phyloP scores from a whole-genome alignment of 1,284 basidiomycete species.

The Sanghuangporus weigelae region DNA sequence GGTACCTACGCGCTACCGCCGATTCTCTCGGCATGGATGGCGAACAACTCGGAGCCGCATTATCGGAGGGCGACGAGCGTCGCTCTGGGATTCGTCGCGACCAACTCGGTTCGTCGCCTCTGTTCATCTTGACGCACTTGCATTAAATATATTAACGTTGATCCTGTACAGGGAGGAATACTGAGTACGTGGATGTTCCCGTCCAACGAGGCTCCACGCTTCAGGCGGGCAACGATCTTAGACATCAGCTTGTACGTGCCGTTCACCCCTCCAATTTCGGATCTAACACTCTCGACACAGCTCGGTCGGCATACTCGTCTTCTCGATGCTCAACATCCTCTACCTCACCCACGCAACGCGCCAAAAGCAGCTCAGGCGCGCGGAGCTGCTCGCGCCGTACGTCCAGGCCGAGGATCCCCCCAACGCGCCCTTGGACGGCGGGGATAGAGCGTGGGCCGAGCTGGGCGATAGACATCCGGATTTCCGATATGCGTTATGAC shows the following conservation, averaged over 20 bases:
- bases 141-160: not conserved
- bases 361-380: constrained; percentile 23
- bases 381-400: constrained; percentile 31
- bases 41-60: constrained; percentile 19
- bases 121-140: not conserved
- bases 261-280: not conserved
- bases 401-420: constrained; percentile 21
- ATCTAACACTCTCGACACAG: constrained; percentile 18
- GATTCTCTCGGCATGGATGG: constrained; percentile 18
- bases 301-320: constrained; percentile 25
- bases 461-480: constrained; percentile 35
- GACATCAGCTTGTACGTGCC: constrained; percentile 30
- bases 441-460: constrained; percentile 30
- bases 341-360: constrained; percentile 28
- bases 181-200: constrained; percentile 37
- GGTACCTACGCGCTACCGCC: constrained; percentile 16
- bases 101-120: constrained; percentile 17
- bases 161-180: constrained; percentile 31
- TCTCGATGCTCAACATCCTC: constrained; percentile 25
- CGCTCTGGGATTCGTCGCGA: constrained; percentile 17
- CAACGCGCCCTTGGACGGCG: constrained; percentile 19
- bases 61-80: constrained; percentile 17
- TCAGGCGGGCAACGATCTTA: constrained; percentile 33
- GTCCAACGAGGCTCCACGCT: constrained; percentile 32
- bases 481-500: constrained; percentile 22